phyloP scores from a whole-genome alignment of 129 eudicot genomes.

The Oenanthe sinensis region DNA sequence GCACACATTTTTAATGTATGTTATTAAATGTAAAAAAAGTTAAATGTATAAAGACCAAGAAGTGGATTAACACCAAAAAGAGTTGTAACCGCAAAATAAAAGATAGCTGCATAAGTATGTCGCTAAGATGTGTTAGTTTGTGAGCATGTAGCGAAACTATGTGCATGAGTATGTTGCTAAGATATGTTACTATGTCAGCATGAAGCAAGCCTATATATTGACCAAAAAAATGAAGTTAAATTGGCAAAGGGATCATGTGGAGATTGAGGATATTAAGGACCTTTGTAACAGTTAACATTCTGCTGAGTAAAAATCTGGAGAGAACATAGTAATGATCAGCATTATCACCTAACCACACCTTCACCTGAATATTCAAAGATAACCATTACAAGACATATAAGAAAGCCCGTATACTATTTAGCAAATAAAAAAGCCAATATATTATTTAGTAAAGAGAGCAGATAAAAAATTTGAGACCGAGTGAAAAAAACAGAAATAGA shows the following conservation, averaged over 20 bases:
- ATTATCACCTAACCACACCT: constrained; percentile 97
- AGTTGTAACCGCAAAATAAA: background rate
- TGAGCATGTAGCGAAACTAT: background rate
- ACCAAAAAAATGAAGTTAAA: background rate
- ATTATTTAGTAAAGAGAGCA: background rate
- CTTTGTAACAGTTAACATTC: constrained; percentile 98
- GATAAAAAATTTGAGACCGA: background rate
- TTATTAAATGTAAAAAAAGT: background rate
- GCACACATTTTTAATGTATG: background rate
- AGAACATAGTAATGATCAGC: constrained; percentile 98
- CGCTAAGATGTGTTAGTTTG: background rate
- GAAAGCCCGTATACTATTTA: background rate
- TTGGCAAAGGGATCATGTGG: background rate
- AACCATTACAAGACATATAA: no score
- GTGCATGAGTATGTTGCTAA: background rate
- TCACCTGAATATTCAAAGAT: constrained; percentile 44
- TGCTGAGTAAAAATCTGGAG: constrained; percentile 92
- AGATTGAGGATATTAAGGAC: constrained; percentile 19
- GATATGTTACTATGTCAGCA: background rate
- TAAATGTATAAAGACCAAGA: background rate
- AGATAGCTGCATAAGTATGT: background rate
- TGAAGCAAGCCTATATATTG: no score
- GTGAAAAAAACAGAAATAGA: background rate
- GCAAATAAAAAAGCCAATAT: background rate
- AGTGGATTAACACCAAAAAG: background rate